Evolutionary conservation across 2,329 filamentous ascomycete species (phyloP).

Genomic region (Ascomycota sp.): DNA sequence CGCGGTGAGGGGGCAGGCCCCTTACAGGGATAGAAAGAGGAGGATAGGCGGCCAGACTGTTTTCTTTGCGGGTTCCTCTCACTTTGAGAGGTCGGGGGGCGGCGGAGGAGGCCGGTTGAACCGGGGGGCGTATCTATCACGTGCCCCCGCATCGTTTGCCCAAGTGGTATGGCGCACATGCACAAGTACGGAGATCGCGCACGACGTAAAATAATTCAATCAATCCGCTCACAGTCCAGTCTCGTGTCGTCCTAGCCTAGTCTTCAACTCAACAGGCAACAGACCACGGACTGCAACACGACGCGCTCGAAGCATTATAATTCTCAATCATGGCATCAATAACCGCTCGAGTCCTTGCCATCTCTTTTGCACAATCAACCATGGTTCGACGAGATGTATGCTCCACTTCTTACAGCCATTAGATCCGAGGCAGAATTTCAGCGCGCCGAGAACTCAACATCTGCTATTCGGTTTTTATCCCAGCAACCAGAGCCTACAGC

Average conservation of each 20-base stretch:
- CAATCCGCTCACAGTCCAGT: background rate
- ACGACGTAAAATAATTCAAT: too few relatives aligned
- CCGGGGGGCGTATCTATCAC: too few relatives aligned
- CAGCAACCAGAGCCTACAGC: constrained; percentile 1
- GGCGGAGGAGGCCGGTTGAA: too few relatives aligned
- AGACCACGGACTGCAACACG: background rate
- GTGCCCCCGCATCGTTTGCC: too few relatives aligned
- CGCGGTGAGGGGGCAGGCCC: too few relatives aligned
- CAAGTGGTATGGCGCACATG: too few relatives aligned
- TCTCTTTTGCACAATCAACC: constrained; percentile 2
- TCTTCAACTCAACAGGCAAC: background rate
- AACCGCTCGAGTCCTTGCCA: background rate
- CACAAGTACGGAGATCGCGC: too few relatives aligned
- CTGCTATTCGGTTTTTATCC: constrained; percentile 2
- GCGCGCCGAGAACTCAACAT: constrained; percentile 1
- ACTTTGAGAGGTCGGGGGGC: too few relatives aligned
- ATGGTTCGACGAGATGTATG: constrained; percentile 3
- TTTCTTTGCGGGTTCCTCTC: too few relatives aligned
- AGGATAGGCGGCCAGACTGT: too few relatives aligned
- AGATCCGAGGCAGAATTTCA: constrained; percentile 1
- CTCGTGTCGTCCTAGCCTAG: background rate
- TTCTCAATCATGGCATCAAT: background rate
- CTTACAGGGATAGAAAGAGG: too few relatives aligned
- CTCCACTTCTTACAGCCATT: constrained; percentile 1
- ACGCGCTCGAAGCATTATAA: background rate